A percentile compares a stretch with the other conserved stretches of the same genome.
phyloP scores from a whole-genome alignment of 352 stramenopile genomes.

The Phytophthora pseudosyringae region DNA sequence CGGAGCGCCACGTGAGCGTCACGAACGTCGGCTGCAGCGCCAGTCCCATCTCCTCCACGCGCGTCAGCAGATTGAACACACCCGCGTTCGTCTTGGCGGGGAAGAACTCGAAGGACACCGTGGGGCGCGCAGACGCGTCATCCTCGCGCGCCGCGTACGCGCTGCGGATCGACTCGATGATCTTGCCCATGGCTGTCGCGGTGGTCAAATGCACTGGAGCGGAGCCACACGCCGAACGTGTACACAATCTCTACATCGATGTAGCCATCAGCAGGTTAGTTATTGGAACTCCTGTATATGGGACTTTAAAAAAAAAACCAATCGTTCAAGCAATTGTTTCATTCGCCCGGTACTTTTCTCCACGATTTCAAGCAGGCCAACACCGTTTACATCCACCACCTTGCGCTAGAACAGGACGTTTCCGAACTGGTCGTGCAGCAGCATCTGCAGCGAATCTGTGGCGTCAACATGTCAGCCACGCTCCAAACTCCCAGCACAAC shows the following conservation, averaged over 20 bases:
- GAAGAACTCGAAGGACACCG: slow-evolving; percentile 90
- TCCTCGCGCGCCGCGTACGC: slow-evolving; percentile 52
- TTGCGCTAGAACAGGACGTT: slow-evolving; percentile 53
- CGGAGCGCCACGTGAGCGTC: slow-evolving; percentile 90
- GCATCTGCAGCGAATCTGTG: slow-evolving; percentile 52
- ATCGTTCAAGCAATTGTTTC: too few relatives aligned
- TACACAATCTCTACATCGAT: too few relatives aligned
- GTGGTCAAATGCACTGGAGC: slow-evolving; percentile 9
- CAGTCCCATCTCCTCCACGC: slow-evolving; percentile 89
- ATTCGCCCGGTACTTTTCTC: too few relatives aligned
- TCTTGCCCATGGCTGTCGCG: slow-evolving; percentile 65
- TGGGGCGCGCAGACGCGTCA: slow-evolving; percentile 47
- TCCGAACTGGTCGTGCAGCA: slow-evolving; percentile 61
- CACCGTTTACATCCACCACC: not conserved
- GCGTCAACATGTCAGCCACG: slow-evolving; percentile 17
- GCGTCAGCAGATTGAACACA: slow-evolving; percentile 85
- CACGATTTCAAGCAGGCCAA: too few relatives aligned
- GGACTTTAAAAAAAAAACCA: too few relatives aligned
- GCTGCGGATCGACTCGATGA: slow-evolving; percentile 78
- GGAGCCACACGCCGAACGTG: not conserved
- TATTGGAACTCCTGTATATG: too few relatives aligned
- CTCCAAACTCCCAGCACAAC: not conserved
- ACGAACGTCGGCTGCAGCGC: slow-evolving; percentile 88
- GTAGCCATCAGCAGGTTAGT: too few relatives aligned
- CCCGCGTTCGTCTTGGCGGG: slow-evolving; percentile 86